phyloP scores from a whole-genome alignment of 345 rosid species.

The Salix viminalis region DNA sequence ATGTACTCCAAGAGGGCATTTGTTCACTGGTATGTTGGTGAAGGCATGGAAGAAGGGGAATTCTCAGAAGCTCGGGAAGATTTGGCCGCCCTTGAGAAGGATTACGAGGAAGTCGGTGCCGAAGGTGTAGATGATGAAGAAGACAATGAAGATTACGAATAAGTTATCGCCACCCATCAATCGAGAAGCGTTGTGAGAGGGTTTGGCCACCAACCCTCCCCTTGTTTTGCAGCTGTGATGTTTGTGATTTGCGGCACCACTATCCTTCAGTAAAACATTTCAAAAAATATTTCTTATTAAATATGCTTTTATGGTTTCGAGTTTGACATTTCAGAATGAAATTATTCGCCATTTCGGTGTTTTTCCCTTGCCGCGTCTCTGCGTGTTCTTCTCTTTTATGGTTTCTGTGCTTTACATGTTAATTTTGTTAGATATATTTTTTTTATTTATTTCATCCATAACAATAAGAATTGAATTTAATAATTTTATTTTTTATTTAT shows the following conservation, averaged over 20 bases:
- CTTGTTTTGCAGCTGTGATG: not conserved
- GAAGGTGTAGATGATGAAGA: conserved; percentile 32
- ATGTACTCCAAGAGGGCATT: conserved; percentile 39
- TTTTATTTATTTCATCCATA: too few species aligned
- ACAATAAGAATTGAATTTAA: too few species aligned
- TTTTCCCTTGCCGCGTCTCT: too few species aligned
- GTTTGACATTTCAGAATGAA: not conserved
- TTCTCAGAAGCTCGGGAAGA: conserved; percentile 38
- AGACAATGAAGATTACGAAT: conserved; percentile 21
- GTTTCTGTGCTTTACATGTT: too few species aligned
- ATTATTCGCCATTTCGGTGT: not conserved
- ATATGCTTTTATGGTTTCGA: conserved; percentile 2
- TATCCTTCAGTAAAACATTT: not conserved
- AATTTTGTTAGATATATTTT: too few species aligned
- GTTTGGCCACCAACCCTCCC: not conserved
- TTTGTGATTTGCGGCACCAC: not conserved
- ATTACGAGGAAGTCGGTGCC: conserved; percentile 34
- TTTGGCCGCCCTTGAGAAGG: conserved; percentile 34
- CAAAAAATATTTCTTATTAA: not conserved
- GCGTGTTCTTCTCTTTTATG: not conserved
- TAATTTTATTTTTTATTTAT: too few species aligned
- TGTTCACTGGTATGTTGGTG: conserved; percentile 40
- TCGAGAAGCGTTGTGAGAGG: not conserved
- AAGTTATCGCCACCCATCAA: not conserved
- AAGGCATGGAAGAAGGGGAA: conserved; percentile 42